Evolutionary conservation across 2,329 filamentous ascomycete genomes (phyloP).

Genomic region (Aspergillus costaricaensis): DNA sequence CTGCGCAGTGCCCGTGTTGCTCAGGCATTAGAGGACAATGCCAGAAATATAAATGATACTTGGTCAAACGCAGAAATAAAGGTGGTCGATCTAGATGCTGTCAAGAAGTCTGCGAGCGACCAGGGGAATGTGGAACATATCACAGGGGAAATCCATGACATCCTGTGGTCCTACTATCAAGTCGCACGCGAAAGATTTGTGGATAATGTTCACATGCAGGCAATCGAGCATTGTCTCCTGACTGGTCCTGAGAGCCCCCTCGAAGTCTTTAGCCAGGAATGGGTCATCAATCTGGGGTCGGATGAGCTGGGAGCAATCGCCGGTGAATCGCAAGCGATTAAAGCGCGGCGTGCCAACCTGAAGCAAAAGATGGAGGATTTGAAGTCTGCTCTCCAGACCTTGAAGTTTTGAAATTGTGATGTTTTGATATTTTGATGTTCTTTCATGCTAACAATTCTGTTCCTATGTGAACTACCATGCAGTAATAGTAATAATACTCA

Average conservation of each 20-base stretch:
- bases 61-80: background rate
- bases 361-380: slow-evolving; percentile 51
- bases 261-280: slow-evolving; percentile 53
- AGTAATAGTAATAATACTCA: background rate
- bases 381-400: slow-evolving; percentile 38
- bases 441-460: background rate
- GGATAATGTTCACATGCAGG: slow-evolving; percentile 63
- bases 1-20: slow-evolving; percentile 26
- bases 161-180: slow-evolving; percentile 62
- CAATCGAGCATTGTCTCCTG: slow-evolving; percentile 57
- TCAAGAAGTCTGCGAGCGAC: slow-evolving; percentile 1
- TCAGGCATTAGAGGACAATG: background rate
- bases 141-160: slow-evolving; percentile 59
- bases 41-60: background rate
- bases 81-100: slow-evolving; percentile 9
- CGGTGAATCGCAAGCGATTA: slow-evolving; percentile 54
- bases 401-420: slow-evolving; percentile 9
- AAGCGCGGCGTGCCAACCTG: slow-evolving; percentile 48
- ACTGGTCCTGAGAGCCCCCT: slow-evolving; percentile 54
- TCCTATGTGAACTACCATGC: too few species aligned
- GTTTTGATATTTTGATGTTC: background rate
- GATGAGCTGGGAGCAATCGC: slow-evolving; percentile 59
- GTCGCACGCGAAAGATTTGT: slow-evolving; percentile 63
- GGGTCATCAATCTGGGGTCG: slow-evolving; percentile 51
- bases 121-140: slow-evolving; percentile 23